These are phyloP conservation scores for Pythium rhizo-oryzae DNA, from an alignment of 352 stramenopile genomes.

Conservation along the genomic window DNA sequence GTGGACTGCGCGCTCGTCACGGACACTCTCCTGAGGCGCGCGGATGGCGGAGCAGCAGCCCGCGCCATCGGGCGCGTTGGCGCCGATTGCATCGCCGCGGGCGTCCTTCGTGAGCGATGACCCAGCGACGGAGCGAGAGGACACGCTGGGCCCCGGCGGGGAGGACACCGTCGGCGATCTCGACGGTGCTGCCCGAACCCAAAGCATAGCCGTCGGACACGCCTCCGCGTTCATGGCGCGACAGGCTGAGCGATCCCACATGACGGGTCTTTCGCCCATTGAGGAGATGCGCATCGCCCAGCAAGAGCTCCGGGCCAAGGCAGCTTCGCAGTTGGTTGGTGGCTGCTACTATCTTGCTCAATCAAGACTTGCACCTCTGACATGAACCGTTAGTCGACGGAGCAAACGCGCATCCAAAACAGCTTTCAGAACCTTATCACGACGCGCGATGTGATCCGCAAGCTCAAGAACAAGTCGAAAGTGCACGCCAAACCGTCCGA, in stretches of 20 bases:
- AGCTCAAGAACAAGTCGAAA: constrained; percentile 61
- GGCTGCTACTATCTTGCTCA: too few relatives aligned
- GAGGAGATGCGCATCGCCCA: constrained; percentile 85
- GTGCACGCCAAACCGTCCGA: constrained; percentile 39
- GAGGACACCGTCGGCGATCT: not conserved
- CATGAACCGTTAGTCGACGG: too few relatives aligned
- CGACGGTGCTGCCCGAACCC: constrained; percentile 5
- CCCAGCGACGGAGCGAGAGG: not conserved
- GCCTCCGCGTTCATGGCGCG: constrained; percentile 78
- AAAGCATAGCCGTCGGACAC: not conserved
- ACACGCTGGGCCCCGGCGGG: too few relatives aligned
- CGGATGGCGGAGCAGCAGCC: not conserved
- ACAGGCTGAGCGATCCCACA: constrained; percentile 66
- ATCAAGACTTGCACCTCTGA: too few relatives aligned
- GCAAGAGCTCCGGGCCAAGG: constrained; percentile 77
- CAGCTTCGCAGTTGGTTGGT: constrained; percentile 56
- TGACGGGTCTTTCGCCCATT: constrained; percentile 80
- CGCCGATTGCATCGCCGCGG: not conserved
- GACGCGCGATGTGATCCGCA: constrained; percentile 56
- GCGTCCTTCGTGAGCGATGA: not conserved
- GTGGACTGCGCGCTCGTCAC: too few relatives aligned
- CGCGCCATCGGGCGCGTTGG: too few relatives aligned
- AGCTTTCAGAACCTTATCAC: constrained; percentile 66
- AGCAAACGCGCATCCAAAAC: constrained; percentile 38
- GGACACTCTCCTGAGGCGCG: too few relatives aligned